These are phyloP conservation scores for Malassezia nana DNA, from an alignment of 1,284 basidiomycete genomes.

Conservation along the genomic window DNA sequence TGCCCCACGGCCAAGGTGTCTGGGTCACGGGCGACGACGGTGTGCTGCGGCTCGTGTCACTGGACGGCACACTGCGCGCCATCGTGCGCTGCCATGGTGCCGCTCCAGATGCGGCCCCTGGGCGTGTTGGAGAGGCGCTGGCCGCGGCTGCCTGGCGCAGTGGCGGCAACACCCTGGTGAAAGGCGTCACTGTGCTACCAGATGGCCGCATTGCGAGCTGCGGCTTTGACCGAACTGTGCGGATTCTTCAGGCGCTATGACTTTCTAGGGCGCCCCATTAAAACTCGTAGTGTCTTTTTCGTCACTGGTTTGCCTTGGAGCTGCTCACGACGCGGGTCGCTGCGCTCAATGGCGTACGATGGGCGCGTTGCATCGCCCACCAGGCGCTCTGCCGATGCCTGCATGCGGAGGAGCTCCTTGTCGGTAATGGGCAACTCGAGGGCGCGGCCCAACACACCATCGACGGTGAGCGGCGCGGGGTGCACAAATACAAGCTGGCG, in stretches of 20 bases:
- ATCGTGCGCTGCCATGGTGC: slow-evolving; percentile 25
- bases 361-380: background rate
- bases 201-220: slow-evolving; percentile 30
- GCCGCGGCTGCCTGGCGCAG: slow-evolving; percentile 24
- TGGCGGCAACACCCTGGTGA: slow-evolving; percentile 42
- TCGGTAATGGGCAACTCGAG: slow-evolving; percentile 5
- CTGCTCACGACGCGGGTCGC: background rate
- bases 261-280: background rate
- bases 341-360: background rate
- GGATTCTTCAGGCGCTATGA: slow-evolving; percentile 12
- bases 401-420: slow-evolving; percentile 12
- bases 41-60: slow-evolving; percentile 27
- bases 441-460: slow-evolving; percentile 53
- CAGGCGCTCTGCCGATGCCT: slow-evolving; percentile 2
- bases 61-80: slow-evolving; percentile 25
- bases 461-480: slow-evolving; percentile 33
- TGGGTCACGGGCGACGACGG: slow-evolving; percentile 42
- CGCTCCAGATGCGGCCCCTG: background rate
- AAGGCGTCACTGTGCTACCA: slow-evolving; percentile 26
- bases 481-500: slow-evolving; percentile 56
- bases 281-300: slow-evolving; percentile 8
- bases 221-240: slow-evolving; percentile 35
- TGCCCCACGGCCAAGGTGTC: slow-evolving; percentile 22
- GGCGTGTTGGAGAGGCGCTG: slow-evolving; percentile 2
- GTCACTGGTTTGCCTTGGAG: slow-evolving; percentile 11